Conservation (phyloP, 768 basidiomycete species). For the Krasilnikovozyma curviuscula region DNA sequence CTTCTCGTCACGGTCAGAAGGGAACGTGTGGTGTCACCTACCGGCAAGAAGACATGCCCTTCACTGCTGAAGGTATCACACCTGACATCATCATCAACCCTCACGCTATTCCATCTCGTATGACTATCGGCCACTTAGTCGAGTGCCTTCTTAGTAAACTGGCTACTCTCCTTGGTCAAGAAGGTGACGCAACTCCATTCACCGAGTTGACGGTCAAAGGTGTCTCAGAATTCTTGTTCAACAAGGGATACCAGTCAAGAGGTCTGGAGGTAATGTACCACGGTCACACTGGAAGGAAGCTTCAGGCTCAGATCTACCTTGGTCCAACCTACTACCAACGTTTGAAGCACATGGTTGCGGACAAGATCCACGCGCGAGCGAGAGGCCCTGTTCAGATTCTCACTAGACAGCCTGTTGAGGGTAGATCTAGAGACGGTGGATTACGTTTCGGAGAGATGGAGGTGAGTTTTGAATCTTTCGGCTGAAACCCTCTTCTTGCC, state of each 20-base stretch:
- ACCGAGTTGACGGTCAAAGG: constrained; percentile 93
- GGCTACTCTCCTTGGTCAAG: constrained; percentile 83
- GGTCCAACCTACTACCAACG: constrained; percentile 87
- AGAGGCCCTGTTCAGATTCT: constrained; percentile 94
- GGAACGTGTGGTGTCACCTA: constrained; percentile 99
- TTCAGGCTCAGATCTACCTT: constrained; percentile 94
- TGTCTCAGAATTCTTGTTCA: constrained; percentile 74
- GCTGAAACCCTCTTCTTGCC: not conserved
- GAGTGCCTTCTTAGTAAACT: constrained; percentile 94
- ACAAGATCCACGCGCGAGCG: constrained; percentile 97
- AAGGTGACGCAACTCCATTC: constrained; percentile 97
- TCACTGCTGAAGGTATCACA: constrained; percentile 87
- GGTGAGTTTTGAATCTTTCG: constrained; percentile 16
- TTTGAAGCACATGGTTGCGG: constrained; percentile 81
- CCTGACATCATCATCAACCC: constrained; percentile 98
- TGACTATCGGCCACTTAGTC: constrained; percentile 99
- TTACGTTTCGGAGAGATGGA: constrained; percentile 99
- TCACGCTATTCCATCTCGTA: constrained; percentile 97
- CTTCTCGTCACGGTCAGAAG: constrained; percentile 97
- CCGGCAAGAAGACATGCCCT: constrained; percentile 99
- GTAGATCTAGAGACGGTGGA: constrained; percentile 95
- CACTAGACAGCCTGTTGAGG: constrained; percentile 93
- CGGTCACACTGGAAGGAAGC: constrained; percentile 91
- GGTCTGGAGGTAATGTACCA: constrained; percentile 98
- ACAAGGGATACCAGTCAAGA: constrained; percentile 88